Evolutionary conservation across 768 basidiomycete species (phyloP).

Genomic region (Gloeophyllum trabeum): DNA sequence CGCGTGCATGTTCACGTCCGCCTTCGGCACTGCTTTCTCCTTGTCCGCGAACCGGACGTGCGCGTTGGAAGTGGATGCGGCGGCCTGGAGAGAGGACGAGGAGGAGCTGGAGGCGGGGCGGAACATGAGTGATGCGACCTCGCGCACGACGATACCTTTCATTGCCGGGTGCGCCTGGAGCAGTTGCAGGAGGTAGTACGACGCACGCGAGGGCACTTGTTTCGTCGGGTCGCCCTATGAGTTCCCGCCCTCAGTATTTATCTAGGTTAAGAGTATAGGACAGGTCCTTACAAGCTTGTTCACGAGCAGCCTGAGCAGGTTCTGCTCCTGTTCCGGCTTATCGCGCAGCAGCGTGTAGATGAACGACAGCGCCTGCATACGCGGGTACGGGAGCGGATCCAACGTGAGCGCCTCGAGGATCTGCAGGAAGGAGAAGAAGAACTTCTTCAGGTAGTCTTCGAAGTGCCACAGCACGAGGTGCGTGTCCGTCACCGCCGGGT

Average conservation of each 20-base stretch:
- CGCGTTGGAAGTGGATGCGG: constrained; percentile 17
- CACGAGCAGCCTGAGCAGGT: constrained; percentile 81
- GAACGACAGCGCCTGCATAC: constrained; percentile 72
- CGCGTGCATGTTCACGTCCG: constrained; percentile 47
- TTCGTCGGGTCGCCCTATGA: constrained; percentile 81
- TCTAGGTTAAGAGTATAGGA: not conserved
- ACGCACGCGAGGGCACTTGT: constrained; percentile 79
- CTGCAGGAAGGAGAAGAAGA: constrained; percentile 86
- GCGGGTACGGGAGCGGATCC: constrained; percentile 81
- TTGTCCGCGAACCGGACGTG: constrained; percentile 44
- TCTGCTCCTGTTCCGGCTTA: constrained; percentile 97
- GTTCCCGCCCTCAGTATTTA: no score
- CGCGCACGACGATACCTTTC: constrained; percentile 83
- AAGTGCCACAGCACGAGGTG: constrained; percentile 81
- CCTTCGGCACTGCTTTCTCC: constrained; percentile 13
- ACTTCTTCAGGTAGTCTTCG: constrained; percentile 97
- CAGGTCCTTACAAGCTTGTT: constrained; percentile 75
- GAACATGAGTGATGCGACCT: constrained; percentile 72
- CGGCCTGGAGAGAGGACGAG: constrained; percentile 16
- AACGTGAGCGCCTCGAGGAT: constrained; percentile 79
- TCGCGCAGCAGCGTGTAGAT: constrained; percentile 73
- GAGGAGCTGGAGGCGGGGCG: constrained; percentile 34
- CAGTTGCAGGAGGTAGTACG: constrained; percentile 80
- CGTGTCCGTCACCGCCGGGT: constrained; percentile 53
- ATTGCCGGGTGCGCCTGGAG: constrained; percentile 88